Evolutionary conservation across 2,329 filamentous ascomycete species (phyloP).

Genomic region (Tolypocladium ovalisporum): DNA sequence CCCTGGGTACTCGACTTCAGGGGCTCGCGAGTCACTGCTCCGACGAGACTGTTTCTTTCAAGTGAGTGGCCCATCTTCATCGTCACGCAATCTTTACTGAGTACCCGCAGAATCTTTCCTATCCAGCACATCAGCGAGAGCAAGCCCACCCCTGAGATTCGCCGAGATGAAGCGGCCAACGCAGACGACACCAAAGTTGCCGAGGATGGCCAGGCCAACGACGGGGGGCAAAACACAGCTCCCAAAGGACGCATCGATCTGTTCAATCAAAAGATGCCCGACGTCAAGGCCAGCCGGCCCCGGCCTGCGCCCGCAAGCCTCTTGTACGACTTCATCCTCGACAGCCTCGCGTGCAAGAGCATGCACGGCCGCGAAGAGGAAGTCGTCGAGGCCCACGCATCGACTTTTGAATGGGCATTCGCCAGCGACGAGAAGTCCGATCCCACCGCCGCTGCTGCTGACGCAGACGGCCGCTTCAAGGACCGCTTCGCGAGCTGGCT

Average conservation of each 20-base stretch:
- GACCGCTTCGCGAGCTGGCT: conserved; percentile 18
- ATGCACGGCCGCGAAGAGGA: conserved; percentile 20
- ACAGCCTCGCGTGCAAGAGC: conserved; percentile 18
- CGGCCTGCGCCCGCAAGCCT: conserved; percentile 9
- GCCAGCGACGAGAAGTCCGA: neutral
- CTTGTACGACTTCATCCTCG: conserved; percentile 19
- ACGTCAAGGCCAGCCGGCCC: neutral
- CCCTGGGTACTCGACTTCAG: conserved; percentile 8
- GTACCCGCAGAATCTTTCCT: neutral
- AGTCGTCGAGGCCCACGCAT: conserved; percentile 15
- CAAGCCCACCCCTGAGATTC: neutral
- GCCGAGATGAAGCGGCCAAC: neutral
- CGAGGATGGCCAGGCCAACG: neutral
- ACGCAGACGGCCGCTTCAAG: conserved; percentile 9
- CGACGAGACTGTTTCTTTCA: neutral
- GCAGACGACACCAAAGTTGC: neutral
- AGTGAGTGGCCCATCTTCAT: neutral
- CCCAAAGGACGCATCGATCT: neutral
- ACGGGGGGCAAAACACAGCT: neutral
- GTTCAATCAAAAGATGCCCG: neutral
- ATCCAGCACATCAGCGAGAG: neutral
- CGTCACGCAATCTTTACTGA: neutral
- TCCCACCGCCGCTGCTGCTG: neutral
- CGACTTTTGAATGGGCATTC: conserved; percentile 27
- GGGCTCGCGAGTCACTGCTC: conserved; percentile 2